These are phyloP conservation scores for Toxicodendron radicans DNA, from an alignment of 345 rosid species.

Conservation along the genomic window DNA sequence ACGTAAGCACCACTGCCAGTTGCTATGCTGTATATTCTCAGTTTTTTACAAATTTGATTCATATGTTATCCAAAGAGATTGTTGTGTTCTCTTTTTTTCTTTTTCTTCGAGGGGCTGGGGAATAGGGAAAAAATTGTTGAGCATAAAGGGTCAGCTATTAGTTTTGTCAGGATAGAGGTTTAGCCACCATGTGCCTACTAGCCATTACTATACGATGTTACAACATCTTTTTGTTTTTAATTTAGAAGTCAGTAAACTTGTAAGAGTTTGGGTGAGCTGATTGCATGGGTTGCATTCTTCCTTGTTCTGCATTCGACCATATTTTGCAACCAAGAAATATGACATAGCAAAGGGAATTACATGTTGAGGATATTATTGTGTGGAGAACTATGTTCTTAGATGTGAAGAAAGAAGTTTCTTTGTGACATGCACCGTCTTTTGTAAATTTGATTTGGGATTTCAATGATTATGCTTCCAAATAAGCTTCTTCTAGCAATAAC, in stretches of 20 bases:
- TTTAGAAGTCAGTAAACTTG: too few relatives aligned
- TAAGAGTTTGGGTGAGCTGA: neutral
- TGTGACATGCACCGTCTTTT: neutral
- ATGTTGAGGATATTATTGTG: neutral
- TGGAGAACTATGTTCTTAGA: neutral
- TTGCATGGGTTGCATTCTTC: neutral
- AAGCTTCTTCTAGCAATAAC: neutral
- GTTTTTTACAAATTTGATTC: neutral
- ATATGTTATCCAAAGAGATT: neutral
- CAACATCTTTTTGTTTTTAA: too few relatives aligned
- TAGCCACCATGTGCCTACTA: neutral
- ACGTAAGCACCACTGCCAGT: conserved; percentile 18
- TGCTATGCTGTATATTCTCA: neutral
- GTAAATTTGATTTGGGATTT: neutral
- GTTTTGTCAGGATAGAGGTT: neutral
- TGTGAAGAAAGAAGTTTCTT: neutral
- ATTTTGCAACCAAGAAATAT: neutral
- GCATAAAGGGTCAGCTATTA: neutral
- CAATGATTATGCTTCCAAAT: neutral
- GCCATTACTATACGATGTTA: neutral
- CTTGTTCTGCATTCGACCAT: neutral
- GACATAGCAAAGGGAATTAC: neutral
- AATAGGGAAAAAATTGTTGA: neutral
- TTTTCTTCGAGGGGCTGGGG: too few relatives aligned
- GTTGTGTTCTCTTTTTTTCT: neutral